Evolutionary conservation across 768 basidiomycete species (phyloP), one percentile per base, ranked within the genome.

Genomic region (Tubosaeta sp.): DNA sequence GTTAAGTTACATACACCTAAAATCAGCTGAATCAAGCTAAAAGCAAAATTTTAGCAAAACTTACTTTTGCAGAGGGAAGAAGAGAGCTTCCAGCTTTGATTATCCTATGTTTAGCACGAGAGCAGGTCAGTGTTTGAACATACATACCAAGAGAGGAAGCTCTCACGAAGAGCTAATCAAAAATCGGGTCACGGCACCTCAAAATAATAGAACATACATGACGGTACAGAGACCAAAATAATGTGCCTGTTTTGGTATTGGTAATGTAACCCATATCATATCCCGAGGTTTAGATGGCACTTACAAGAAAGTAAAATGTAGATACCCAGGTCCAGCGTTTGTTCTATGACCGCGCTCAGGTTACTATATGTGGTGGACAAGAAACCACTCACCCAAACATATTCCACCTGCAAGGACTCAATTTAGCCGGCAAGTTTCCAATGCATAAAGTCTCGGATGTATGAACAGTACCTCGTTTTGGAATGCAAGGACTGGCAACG

Each of bases 1-100:
- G 25, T 1, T n/a, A 14, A 13, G 27, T 19, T 22, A 58, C 56
- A 32, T 33, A 58, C 57, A 39, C 25, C 56, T 53, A 42, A 2
- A 13, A 3, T n/a, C n/a, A n/a, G n/a, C n/a, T n/a, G n/a, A n/a
- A n/a, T n/a, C n/a, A n/a, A n/a, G n/a, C n/a, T n/a, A n/a, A n/a
- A n/a, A n/a, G n/a, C n/a, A n/a, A n/a, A n/a, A n/a, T n/a, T n/a
- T n/a, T n/a, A n/a, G n/a, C n/a, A n/a, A n/a, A n/a, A n/a, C n/a
- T n/a, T n/a, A n/a, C n/a, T n/a, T n/a, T n/a, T n/a, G n/a, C n/a
- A n/a, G n/a, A n/a, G n/a, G n/a, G n/a, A n/a, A n/a, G n/a, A n/a
- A n/a, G n/a, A n/a, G n/a, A n/a, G n/a, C 53, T 56, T 31, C 53
- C 47, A 25, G 46, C 58, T 59, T 13, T 31, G 6, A 19, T 27